Evolutionary conservation across 345 rosid genomes (phyloP), one percentile per base, ranked within the genome.

Genomic region (Citrus mangshanensis): DNA sequence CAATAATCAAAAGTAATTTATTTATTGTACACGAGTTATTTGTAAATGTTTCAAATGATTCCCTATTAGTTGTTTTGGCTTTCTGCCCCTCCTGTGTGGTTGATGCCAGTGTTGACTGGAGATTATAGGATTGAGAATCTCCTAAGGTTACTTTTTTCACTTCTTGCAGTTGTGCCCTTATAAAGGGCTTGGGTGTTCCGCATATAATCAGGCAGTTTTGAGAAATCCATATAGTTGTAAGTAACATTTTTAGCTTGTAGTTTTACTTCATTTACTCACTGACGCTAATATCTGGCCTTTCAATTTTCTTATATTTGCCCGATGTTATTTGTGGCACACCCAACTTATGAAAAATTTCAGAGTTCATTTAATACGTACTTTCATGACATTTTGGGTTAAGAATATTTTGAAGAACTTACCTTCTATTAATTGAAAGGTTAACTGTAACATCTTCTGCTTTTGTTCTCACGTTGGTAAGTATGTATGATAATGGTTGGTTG

Each of bases 221-320:
- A 81, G 73, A 58, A 80, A 82, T 74, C 83, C 85, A 49, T 77
- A 70, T 65, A 75, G 80, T 72, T 81, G 97, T 92, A 84, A 87
- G 88, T 70, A n/a, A 59, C 58, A 80, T 22, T 62, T 32, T 58
- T 61, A 27, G 69, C 32, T 10, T 60, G 71, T n/a, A 28, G 46
- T 77, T 76, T 79, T 54, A n/a, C 40, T 42, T 49, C 10, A 7
- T 54, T 28, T 79, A 18, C 66, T 37, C 22, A 66, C 65, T 14
- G 7, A 38, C 7, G 19, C 40, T 59, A 37, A 3, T 3, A 19
- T 54, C 9, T 55, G 70, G 68, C 37, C 9, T 27, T 68, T 38
- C 38, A 38, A 1, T 19, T 37, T 56, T 49, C 40, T 9, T 4
- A n/a, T 25, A 35, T 34, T 55, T 22, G 19, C 69, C n/a, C 18